phyloP scores from a whole-genome alignment of 176 grass and related monocot species.

The Dactylis glomerata region DNA sequence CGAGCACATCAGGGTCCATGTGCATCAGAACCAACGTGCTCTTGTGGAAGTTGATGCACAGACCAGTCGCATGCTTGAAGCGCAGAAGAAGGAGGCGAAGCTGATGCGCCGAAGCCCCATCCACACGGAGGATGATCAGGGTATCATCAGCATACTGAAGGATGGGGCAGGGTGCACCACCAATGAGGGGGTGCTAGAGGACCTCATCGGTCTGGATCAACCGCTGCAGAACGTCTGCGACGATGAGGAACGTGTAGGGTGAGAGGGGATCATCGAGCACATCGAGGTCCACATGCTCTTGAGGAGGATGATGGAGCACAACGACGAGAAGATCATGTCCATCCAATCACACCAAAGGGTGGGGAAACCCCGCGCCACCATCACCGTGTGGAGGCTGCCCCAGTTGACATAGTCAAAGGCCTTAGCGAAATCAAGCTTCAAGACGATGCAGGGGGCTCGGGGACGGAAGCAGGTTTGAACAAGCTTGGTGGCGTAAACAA shows the following conservation, averaged over 20 bases:
- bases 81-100: not conserved
- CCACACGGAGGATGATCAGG: rapidly evolving
- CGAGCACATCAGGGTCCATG: not conserved
- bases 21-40: not conserved
- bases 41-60: not conserved
- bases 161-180: rapidly evolving
- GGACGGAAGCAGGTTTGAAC: not conserved
- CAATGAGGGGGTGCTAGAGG: rapidly evolving
- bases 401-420: not conserved
- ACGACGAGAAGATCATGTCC: rapidly evolving
- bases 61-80: not conserved
- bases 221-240: not conserved
- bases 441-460: rapidly evolving
- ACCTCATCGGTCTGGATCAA: not conserved
- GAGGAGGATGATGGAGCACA: not conserved
- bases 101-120: rapidly evolving
- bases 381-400: rapidly evolving
- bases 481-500: not conserved
- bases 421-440: not conserved
- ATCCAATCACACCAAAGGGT: not conserved
- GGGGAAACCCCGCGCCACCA: rapidly evolving
- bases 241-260: not conserved
- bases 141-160: not conserved
- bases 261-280: not conserved
- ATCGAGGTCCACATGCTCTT: not conserved